A percentile compares a stretch with the other conserved stretches of the same genome.
These are phyloP conservation scores for Wickerhamomyces ciferrii DNA, from an alignment of 805 yeast genomes.

Conservation along the genomic window DNA sequence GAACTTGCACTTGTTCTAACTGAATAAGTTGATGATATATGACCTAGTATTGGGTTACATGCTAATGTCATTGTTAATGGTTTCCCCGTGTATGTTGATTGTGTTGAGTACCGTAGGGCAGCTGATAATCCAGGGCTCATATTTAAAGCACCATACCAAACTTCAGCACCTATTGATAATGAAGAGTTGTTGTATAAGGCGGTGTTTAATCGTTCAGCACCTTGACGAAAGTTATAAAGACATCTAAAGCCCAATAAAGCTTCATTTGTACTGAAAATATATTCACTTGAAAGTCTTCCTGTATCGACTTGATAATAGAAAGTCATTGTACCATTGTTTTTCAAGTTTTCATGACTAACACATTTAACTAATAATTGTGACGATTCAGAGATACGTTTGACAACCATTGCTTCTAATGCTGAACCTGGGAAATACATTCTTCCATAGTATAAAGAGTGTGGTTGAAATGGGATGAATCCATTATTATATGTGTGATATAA, in stretches of 20 bases:
- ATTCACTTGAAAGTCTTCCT: conserved; percentile 62
- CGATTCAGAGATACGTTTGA: conserved; percentile 51
- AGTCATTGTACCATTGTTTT: conserved; percentile 54
- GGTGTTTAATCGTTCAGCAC: conserved; percentile 31
- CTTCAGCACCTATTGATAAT: conserved; percentile 74
- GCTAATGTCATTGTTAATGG: conserved; percentile 87
- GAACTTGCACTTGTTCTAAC: conserved; percentile 72
- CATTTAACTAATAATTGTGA: conserved; percentile 71
- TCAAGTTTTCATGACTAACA: conserved; percentile 58
- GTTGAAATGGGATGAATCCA: conserved; percentile 3
- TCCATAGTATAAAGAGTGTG: conserved; percentile 64
- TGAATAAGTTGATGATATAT: conserved; percentile 81
- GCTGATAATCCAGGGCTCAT: conserved; percentile 89
- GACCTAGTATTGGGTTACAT: conserved; percentile 86
- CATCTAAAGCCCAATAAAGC: conserved; percentile 76
- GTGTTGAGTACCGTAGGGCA: conserved; percentile 79
- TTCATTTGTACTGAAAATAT: conserved; percentile 79
- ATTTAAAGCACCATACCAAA: conserved; percentile 81
- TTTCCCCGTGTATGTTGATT: conserved; percentile 79
- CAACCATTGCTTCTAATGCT: conserved; percentile 80
- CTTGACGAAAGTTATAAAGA: conserved; percentile 54
- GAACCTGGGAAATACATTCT: conserved; percentile 85
- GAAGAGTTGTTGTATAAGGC: conserved; percentile 55
- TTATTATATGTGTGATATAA: conserved; percentile 1
- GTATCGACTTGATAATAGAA: conserved; percentile 66